Conservation (phyloP, 345 rosid genomes). For the Psidium guajava region DNA sequence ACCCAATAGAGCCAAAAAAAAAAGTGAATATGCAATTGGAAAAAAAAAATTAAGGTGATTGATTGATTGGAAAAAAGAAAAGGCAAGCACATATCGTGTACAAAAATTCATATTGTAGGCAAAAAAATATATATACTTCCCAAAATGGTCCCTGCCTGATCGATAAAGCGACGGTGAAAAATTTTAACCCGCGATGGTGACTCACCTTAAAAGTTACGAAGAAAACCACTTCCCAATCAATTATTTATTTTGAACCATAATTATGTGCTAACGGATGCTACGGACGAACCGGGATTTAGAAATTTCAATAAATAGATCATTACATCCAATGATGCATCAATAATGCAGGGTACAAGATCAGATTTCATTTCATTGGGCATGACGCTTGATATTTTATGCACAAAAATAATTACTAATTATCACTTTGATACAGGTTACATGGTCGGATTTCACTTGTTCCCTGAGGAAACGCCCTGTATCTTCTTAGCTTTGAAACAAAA, state of each 20-base stretch:
- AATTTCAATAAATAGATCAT: rapidly evolving
- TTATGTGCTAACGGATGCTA: background rate
- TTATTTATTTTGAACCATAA: background rate
- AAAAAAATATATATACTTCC: background rate
- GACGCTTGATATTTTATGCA: no score
- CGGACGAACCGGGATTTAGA: background rate
- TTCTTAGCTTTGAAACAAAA: background rate
- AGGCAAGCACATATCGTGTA: background rate
- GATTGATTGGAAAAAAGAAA: background rate
- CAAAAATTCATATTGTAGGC: background rate
- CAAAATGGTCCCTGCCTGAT: no score
- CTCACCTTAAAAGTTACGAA: background rate
- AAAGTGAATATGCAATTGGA: background rate
- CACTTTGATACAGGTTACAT: background rate
- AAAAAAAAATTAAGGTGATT: background rate
- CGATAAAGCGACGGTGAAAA: background rate
- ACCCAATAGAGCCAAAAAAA: background rate
- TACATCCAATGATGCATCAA: no score
- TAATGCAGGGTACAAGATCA: no score
- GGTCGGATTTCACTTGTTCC: background rate
- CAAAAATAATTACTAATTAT: no score
- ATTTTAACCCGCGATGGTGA: background rate
- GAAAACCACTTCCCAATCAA: background rate
- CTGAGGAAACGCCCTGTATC: background rate
- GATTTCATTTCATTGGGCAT: no score